A percentile compares a stretch with the other conserved stretches of the same genome.
Conservation (phyloP, 2,329 filamentous ascomycete species). For the Colletotrichum lini region DNA sequence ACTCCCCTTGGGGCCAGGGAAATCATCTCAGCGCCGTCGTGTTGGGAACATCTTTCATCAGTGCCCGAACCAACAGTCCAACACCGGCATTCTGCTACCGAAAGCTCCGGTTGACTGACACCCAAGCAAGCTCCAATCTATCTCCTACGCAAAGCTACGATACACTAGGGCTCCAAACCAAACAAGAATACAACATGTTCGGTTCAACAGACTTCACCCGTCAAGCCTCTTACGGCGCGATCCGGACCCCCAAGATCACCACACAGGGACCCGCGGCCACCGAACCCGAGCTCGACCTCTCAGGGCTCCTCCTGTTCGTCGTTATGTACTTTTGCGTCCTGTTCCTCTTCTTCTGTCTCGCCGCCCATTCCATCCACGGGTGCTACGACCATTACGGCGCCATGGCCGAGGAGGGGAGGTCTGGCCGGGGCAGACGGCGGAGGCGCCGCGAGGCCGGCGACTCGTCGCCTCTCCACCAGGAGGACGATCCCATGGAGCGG, state of each 20-base stretch:
- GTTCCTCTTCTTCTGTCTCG: neutral
- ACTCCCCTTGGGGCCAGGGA: too few relatives aligned
- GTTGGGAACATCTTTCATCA: too few relatives aligned
- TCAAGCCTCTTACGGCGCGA: too few relatives aligned
- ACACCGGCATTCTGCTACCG: too few relatives aligned
- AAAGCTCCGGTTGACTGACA: too few relatives aligned
- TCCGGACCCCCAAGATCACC: neutral
- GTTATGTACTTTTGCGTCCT: neutral
- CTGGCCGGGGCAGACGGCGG: neutral
- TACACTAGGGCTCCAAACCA: too few relatives aligned
- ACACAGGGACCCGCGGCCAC: neutral
- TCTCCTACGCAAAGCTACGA: too few relatives aligned
- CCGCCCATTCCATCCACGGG: neutral
- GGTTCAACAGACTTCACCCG: too few relatives aligned
- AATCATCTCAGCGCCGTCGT: too few relatives aligned
- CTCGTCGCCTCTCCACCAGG: neutral
- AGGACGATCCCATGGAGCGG: neutral
- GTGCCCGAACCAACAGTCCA: too few relatives aligned
- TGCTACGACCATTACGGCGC: neutral
- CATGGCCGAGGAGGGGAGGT: neutral
- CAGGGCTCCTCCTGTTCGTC: neutral
- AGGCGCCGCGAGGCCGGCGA: neutral
- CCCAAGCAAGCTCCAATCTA: too few relatives aligned
- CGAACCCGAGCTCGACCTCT: neutral
- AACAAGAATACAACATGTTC: too few relatives aligned